Evolutionary conservation across 2,329 filamentous ascomycete genomes (phyloP), one percentile per base, ranked within the genome.

Genomic region (Hypoxylon sp.): DNA sequence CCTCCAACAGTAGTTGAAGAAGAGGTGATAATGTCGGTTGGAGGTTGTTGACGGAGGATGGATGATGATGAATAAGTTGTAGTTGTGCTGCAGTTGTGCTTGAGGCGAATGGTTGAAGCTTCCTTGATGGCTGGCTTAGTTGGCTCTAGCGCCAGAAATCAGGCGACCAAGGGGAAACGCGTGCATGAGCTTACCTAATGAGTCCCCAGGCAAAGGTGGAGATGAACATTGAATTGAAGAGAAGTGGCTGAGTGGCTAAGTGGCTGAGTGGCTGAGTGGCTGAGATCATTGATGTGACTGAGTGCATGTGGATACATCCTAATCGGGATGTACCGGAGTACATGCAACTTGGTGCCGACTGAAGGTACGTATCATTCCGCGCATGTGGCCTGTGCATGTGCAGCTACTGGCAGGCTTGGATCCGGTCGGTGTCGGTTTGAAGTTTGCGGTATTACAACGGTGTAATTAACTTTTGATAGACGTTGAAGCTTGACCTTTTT

Each of bases 131-230:
- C 27, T 51, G 52, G 52, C 24, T 42, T 32, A 48, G 42, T 56
- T 59, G 47, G 59, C 35, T 51, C 35, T 53, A 54, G 51, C 44
- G 29, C 27, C 31, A 50, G 50, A 53, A 55, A 62, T 70, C 55
- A 72, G 70, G 70, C 70, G 55, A 48, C 70, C 51, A 63, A 71
- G 52, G 35, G 67, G 59, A 55, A 73, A 73, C 72, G 72, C 73
- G 66, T 74, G 71, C 70, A 64, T 15, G 2, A n/a, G 55, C 31
- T 55, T 48, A 55, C 44, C 39, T 59, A 59, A 59, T 39, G 3
- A 37, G 5, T 44, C 13, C 5, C 19, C 24, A 24, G 24, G n/a
- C n/a, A n/a, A n/a, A n/a, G n/a, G n/a, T n/a, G n/a, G n/a, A 42
- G 11, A 31, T 24, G 44, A 13, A 19, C 10, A 47, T 15, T 31